Conservation (phyloP, 805 yeast genomes). For the Kodamaea jinghongensis region DNA sequence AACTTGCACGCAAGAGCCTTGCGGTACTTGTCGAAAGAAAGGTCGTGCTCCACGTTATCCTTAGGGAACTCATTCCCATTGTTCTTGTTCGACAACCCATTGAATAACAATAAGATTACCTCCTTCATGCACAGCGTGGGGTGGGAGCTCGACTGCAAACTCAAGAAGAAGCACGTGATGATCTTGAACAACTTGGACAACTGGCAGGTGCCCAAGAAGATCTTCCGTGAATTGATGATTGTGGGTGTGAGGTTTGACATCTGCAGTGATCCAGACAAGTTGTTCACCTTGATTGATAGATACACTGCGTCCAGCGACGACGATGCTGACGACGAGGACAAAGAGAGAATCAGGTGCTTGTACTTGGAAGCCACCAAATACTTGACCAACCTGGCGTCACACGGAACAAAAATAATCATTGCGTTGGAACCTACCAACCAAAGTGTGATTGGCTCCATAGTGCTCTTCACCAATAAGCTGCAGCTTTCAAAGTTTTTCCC, state of each 20-base stretch:
- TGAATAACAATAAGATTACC: conserved; percentile 21
- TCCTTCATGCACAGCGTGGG: conserved; percentile 40
- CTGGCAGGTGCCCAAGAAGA: conserved; percentile 55
- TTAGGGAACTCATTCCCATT: conserved; percentile 51
- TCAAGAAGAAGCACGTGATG: conserved; percentile 35
- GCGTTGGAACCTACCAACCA: conserved; percentile 54
- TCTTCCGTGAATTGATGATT: conserved; percentile 53
- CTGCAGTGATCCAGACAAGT: conserved; percentile 42
- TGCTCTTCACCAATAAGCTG: conserved; percentile 47
- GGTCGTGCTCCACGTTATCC: conserved; percentile 36
- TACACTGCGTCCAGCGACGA: conserved; percentile 13
- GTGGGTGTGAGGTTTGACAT: conserved; percentile 58
- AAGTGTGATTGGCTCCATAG: conserved; percentile 51
- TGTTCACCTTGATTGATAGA: conserved; percentile 38
- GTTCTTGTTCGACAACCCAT: conserved; percentile 26
- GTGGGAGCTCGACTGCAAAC: conserved; percentile 30
- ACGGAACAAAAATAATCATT: conserved; percentile 46
- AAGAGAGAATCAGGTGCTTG: conserved; percentile 20
- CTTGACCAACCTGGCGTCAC: conserved; percentile 23
- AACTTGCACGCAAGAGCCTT: conserved; percentile 53
- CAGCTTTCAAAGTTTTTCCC: conserved; percentile 49
- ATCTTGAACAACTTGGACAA: conserved; percentile 37
- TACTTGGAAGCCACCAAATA: conserved; percentile 38
- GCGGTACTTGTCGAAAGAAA: conserved; percentile 45
- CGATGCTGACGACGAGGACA: conserved; percentile 20